Evolutionary conservation across 2,329 filamentous ascomycete species (phyloP).

Genomic region (Chrysoporthe puriensis): DNA sequence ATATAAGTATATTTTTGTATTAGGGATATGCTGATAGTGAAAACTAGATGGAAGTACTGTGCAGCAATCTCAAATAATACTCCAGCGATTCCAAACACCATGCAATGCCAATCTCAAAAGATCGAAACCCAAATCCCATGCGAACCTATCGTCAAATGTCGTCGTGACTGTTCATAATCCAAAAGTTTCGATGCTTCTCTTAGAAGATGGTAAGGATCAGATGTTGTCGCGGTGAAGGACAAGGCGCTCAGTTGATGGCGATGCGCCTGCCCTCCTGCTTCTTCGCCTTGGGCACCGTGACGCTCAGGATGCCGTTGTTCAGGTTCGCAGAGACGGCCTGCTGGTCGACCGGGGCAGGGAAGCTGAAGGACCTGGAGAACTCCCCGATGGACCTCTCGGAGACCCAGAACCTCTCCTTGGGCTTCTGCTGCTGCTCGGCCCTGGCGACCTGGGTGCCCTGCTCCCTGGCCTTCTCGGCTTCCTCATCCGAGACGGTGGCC

Average conservation of each 20-base stretch:
- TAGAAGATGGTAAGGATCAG: not conserved
- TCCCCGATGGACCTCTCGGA: conserved; percentile 68
- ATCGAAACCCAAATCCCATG: not conserved
- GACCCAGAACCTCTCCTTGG: conserved; percentile 65
- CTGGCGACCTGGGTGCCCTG: conserved; percentile 38
- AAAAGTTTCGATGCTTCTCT: not conserved
- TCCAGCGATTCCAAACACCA: not conserved
- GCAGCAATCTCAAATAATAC: not conserved
- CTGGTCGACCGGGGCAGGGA: conserved; percentile 66
- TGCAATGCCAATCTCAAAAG: not conserved
- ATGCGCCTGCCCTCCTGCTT: conserved; percentile 62
- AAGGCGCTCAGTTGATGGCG: conserved; percentile 49
- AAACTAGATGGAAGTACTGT: not conserved
- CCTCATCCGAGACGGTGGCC: conserved; percentile 70
- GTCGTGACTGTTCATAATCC: not conserved
- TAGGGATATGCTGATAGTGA: not conserved
- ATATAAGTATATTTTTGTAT: not conserved
- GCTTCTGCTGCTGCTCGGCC: conserved; percentile 28
- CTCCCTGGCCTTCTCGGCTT: conserved; percentile 40
- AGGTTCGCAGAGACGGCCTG: conserved; percentile 64
- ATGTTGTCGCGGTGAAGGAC: not conserved
- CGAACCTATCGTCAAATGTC: not conserved
- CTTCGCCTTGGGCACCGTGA: conserved; percentile 69
- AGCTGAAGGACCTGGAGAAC: conserved; percentile 71
- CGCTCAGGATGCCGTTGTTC: conserved; percentile 66